These are phyloP conservation scores for Singerocomus rubriflavus DNA, from an alignment of 1,284 basidiomycete species.

Conservation along the genomic window DNA sequence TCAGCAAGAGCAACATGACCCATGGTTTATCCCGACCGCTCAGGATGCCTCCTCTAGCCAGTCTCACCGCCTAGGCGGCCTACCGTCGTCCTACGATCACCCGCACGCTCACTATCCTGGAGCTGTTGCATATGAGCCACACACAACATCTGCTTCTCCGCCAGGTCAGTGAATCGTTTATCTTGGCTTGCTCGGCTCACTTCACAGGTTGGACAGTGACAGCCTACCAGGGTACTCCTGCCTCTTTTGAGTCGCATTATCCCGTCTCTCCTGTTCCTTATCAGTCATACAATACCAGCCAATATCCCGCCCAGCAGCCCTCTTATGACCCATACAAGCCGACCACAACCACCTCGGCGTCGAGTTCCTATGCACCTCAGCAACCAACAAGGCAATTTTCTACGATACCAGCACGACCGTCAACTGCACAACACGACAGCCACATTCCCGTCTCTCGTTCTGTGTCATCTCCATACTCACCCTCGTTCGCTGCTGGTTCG, in stretches of 20 bases:
- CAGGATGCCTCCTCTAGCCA: conserved; percentile 18
- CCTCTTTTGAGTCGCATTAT: conserved; percentile 20
- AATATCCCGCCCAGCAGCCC: conserved; percentile 14
- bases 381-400: conserved; percentile 17
- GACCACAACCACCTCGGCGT: conserved; percentile 20
- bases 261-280: conserved; percentile 12
- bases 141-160: conserved; percentile 11
- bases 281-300: conserved; percentile 17
- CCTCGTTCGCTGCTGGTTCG: conserved; percentile 15
- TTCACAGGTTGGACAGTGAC: conserved; percentile 13
- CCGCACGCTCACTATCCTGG: conserved; percentile 30
- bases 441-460: conserved; percentile 16
- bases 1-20: conserved; percentile 26
- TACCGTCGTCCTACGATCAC: conserved; percentile 23
- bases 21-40: conserved; percentile 29
- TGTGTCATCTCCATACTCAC: conserved; percentile 24
- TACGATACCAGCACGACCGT: conserved; percentile 21
- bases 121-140: conserved; percentile 24
- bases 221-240: conserved; percentile 8
- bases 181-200: conserved; percentile 6
- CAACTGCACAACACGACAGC: conserved; percentile 9
- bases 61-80: conserved; percentile 13
- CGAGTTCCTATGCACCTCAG: conserved; percentile 13
- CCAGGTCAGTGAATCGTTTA: conserved; percentile 25
- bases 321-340: conserved; percentile 35